Evolutionary conservation across 2,329 filamentous ascomycete species (phyloP).

Genomic region (Xylariaceae sp.): DNA sequence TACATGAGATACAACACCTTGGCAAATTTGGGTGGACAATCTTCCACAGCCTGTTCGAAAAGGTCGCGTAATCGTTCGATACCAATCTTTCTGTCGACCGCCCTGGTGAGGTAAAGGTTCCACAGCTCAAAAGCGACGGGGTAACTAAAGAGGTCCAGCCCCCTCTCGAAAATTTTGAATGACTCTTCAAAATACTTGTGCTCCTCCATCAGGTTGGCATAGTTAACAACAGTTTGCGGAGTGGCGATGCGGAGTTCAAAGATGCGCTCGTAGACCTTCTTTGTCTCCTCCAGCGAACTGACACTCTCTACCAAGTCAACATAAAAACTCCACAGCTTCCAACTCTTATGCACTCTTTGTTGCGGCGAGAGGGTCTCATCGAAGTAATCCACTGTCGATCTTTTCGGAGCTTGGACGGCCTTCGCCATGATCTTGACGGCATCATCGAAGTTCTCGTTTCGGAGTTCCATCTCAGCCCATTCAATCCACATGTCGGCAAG

Average conservation of each 20-base stretch:
- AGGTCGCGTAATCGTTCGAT: slow-evolving; percentile 92
- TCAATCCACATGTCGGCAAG: slow-evolving; percentile 98
- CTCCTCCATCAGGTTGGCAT: slow-evolving; percentile 90
- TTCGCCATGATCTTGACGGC: slow-evolving; percentile 96
- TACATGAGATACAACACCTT: slow-evolving; percentile 98
- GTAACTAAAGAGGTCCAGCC: slow-evolving; percentile 96
- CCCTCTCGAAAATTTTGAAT: slow-evolving; percentile 96
- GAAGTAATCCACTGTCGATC: slow-evolving; percentile 98
- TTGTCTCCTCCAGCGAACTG: slow-evolving; percentile 82
- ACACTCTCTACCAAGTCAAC: slow-evolving; percentile 96
- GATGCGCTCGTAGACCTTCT: slow-evolving; percentile 91
- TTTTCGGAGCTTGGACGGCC: slow-evolving; percentile 91
- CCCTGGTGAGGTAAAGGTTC: slow-evolving; percentile 97
- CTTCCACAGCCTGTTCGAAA: slow-evolving; percentile 95
- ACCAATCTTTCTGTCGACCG: slow-evolving; percentile 89
- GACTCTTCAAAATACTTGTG: slow-evolving; percentile 94
- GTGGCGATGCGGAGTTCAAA: slow-evolving; percentile 98
- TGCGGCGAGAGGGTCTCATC: slow-evolving; percentile 91
- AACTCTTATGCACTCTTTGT: slow-evolving; percentile 96
- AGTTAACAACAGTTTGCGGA: slow-evolving; percentile 97
- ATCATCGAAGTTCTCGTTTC: slow-evolving; percentile 91
- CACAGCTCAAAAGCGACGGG: slow-evolving; percentile 97
- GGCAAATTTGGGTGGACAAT: slow-evolving; percentile 90
- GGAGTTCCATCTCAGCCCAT: slow-evolving; percentile 97
- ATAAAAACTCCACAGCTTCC: slow-evolving; percentile 99